A percentile compares a stretch with the other conserved stretches of the same genome.
Evolutionary conservation across 768 basidiomycete species (phyloP).

Genomic region (Crepidotus variabilis): DNA sequence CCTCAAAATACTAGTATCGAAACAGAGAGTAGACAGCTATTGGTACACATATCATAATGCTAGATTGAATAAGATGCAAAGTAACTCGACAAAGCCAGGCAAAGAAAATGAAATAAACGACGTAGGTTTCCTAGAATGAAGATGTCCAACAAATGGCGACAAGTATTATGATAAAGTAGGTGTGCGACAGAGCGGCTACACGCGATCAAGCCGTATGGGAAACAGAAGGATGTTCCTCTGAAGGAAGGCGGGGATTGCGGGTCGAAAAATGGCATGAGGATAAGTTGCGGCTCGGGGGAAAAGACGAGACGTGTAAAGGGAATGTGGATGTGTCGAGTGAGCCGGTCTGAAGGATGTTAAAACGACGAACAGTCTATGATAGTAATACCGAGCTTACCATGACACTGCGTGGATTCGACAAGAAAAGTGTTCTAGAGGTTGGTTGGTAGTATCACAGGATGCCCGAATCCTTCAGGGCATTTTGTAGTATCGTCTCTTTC

Average conservation of each 20-base stretch:
- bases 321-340: background rate
- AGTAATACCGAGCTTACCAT: background rate
- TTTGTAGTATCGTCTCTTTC: constrained; percentile 91
- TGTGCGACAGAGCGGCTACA: background rate
- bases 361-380: no score
- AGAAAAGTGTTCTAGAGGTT: background rate
- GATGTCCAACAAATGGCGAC: background rate
- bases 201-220: no score
- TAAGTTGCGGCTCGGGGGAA: background rate
- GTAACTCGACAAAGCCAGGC: background rate
- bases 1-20: background rate
- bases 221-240: no score
- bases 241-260: background rate
- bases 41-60: background rate
- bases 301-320: background rate
- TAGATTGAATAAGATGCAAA: background rate
- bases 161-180: background rate
- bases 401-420: background rate
- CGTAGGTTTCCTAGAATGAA: background rate
- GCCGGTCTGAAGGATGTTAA: background rate
- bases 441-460: constrained; percentile 50
- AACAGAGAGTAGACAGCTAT: background rate
- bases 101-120: background rate
- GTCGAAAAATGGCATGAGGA: background rate
- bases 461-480: constrained; percentile 81